Conservation (phyloP, 1,284 basidiomycete genomes). For the Ustilago loliicola region DNA sequence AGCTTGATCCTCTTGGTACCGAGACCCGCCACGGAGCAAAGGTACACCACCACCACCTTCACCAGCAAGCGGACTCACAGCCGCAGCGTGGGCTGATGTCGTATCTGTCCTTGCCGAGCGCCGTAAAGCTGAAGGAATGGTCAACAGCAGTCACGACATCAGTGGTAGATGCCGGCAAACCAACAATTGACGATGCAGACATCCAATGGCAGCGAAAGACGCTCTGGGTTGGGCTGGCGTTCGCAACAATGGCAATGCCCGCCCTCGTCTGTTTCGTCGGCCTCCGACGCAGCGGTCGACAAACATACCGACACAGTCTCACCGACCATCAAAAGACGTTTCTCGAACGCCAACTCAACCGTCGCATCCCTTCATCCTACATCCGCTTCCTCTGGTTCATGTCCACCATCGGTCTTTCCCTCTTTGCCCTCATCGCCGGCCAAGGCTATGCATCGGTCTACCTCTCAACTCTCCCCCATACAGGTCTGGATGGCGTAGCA, state of each 20-base stretch:
- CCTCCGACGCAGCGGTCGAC: conserved; percentile 62
- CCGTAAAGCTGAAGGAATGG: conserved; percentile 24
- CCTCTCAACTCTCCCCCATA: conserved; percentile 75
- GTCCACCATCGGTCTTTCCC: conserved; percentile 73
- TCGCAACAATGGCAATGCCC: conserved; percentile 75
- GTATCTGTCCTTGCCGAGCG: conserved; percentile 24
- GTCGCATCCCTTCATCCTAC: conserved; percentile 74
- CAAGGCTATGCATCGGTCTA: conserved; percentile 75
- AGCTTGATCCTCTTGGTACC: conserved; percentile 51
- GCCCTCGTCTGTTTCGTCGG: conserved; percentile 71
- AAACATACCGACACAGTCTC: conserved; percentile 68
- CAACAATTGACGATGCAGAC: conserved; percentile 54
- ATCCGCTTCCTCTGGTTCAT: conserved; percentile 76
- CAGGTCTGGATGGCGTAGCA: conserved; percentile 74
- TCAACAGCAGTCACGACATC: conserved; percentile 1
- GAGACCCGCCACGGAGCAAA: conserved; percentile 33
- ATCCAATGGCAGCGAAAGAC: conserved; percentile 76
- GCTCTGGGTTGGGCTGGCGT: conserved; percentile 75
- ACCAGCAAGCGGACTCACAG: not conserved
- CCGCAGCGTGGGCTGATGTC: conserved; percentile 7
- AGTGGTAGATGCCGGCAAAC: conserved; percentile 10
- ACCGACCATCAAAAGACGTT: conserved; percentile 72
- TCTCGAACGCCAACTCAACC: conserved; percentile 72
- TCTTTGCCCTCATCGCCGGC: conserved; percentile 75
- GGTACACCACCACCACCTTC: not conserved